Evolutionary conservation across 768 basidiomycete genomes (phyloP), one percentile per base, ranked within the genome.

Genomic region (Termitomyces titanicus): DNA sequence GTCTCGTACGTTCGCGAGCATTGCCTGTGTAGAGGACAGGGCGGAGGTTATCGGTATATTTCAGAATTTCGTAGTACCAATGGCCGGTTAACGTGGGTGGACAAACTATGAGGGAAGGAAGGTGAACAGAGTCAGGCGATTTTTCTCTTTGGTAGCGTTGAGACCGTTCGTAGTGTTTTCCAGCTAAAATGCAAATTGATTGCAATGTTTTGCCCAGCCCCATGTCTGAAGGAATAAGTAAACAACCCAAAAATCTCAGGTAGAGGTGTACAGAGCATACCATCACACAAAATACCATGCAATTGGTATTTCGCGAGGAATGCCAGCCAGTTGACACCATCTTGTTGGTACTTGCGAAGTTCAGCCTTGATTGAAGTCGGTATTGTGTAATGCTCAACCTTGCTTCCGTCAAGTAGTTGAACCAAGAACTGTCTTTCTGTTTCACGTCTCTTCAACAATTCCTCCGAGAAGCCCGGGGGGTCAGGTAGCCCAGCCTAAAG

Each of bases 281-380:
- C 97, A 65, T 99, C 97, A 67, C 97, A 99, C 27, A 99, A 84
- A 63, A 98, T 92, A 13, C 97, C 97, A 67, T 99, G 97, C 2
- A 99, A 72, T 64, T 98, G 97, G 68, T 97, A 99, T 68, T 97
- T 98, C 18, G 94, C 92, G 35, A 99, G 78, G 77, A 99, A 99
- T 1, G 97, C 97, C 17, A 99, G 78, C 97, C 97, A 99, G 68
- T 93, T 98, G 61, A 99, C 92, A 33, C 97, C 97, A 53, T 99
- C 97, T 72, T 93, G 92, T 70, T 99, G 97, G 68, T 99, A 99
- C 68, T 94, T 93, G 56, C 97, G 88, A 46, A 99, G 76, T 61
- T 98, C 93, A 31, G 95, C 94, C 54, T 95, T 92, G 77, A 99
- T 91, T 25, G 75, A 72, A 53, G 94, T 84, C 0, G 97, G 94